phyloP scores from a whole-genome alignment of 2,329 filamentous ascomycete species.

The Escovopsis sp. region DNA sequence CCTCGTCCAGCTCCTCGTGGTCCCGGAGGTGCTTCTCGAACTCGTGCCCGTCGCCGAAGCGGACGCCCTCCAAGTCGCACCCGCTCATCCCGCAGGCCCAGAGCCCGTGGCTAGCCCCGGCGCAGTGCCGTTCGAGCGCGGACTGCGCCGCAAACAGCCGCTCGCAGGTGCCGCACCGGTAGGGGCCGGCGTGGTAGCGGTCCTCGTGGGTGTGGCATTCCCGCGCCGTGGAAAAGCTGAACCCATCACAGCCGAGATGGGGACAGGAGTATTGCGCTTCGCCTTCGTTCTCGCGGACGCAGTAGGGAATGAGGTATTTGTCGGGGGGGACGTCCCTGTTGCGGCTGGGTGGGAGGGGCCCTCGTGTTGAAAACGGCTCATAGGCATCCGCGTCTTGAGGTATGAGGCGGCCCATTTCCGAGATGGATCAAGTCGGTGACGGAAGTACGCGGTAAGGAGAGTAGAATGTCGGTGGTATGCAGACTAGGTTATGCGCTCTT shows the following conservation, averaged over 20 bases:
- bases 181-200: slow-evolving; percentile 12
- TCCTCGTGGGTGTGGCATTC: slow-evolving; percentile 13
- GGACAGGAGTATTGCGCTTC: slow-evolving; percentile 9
- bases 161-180: slow-evolving; percentile 11
- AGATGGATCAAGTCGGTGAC: too few species aligned
- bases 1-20: not conserved
- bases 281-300: not conserved
- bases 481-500: too few species aligned
- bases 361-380: too few species aligned
- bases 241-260: slow-evolving; percentile 13
- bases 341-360: not conserved
- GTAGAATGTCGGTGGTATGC: too few species aligned
- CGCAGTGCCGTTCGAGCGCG: slow-evolving; percentile 9
- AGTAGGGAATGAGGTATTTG: not conserved
- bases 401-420: too few species aligned
- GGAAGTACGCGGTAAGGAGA: too few species aligned
- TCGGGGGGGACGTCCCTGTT: not conserved
- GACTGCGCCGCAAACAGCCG: slow-evolving; percentile 11
- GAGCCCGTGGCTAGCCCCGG: slow-evolving; percentile 3
- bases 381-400: too few species aligned
- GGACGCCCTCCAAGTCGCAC: not conserved
- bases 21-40: not conserved
- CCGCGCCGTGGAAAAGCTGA: slow-evolving; percentile 7
- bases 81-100: not conserved
- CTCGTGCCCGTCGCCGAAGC: not conserved